Evolutionary conservation across 768 basidiomycete genomes (phyloP), one percentile per base, ranked within the genome.

Genomic region (Pilatotrama ljubarskyi): DNA sequence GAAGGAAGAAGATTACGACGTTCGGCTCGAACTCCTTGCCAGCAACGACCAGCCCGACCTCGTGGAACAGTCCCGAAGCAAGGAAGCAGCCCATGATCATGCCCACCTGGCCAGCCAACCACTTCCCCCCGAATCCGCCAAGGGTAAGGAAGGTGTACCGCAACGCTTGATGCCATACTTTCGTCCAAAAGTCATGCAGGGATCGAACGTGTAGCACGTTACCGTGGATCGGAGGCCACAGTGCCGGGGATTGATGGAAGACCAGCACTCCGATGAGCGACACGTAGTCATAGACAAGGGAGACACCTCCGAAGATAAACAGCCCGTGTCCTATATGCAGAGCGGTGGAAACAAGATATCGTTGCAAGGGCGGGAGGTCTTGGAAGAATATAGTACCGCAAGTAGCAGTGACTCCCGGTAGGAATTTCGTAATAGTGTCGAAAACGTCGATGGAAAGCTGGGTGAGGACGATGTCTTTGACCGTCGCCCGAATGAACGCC

Each of bases 61-160:
- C 90, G 67, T 93, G 91, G 73, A 80, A 89, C 51, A 92, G 68
- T 0, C 88, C 92, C 2, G 88, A 90, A 11, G 88, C 90, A 9
- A 88, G 66, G 70, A 93, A 93, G 5, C 84, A 80, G 22, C 91
- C 90, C 29, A 91, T 72, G 6, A 93, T 70, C 76, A 86, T 80
- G 10, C 90, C 91, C 1, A 83, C 35, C 25, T 82, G 73, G 1
- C 88, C 88, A 0, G 78, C 82, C 8, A 90, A 51, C 70, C 68
- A 63, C 49, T 62, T 56, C 13, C 87, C 84, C 2, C 84, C 81
- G 59, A 83, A 83, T 2, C 89, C 91, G 2, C 92, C 92, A 44
- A 81, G 83, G 10, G 88, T 77, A 48, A 91, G 73, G 72, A 93
- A 90, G 0, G 84, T 88, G 64, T 84, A 81, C 7, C 90, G 81